Percentiles rank a stretch among this genome's conserved stretches.
phyloP scores from a whole-genome alignment of 2,329 filamentous ascomycete genomes.

The Hypoxylon sp. region DNA sequence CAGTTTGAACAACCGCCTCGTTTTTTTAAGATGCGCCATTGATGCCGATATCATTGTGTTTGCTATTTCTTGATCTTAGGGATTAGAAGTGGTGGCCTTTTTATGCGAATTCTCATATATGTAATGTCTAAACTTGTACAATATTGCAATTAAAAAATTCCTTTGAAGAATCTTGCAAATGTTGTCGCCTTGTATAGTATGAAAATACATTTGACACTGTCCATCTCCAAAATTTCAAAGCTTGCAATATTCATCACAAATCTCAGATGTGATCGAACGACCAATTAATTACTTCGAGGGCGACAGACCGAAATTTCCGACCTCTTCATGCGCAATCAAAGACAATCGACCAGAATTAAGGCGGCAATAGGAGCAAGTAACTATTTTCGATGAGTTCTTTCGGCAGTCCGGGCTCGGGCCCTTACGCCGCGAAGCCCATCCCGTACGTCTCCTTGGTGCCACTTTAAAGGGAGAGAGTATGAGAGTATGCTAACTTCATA shows the following conservation, averaged over 20 bases:
- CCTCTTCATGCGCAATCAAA: background rate
- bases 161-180: background rate
- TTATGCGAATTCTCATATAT: background rate
- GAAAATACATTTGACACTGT: conserved; percentile 13
- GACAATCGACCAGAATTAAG: conserved; percentile 1
- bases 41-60: background rate
- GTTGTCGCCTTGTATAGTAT: conserved; percentile 6
- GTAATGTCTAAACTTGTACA: background rate
- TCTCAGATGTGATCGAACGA: conserved; percentile 21
- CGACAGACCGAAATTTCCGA: conserved; percentile 10
- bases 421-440: conserved; percentile 51
- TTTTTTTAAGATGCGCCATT: background rate
- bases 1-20: conserved; percentile 1
- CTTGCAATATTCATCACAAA: conserved; percentile 1
- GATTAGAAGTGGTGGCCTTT: background rate
- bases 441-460: conserved; percentile 47
- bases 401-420: conserved; percentile 52
- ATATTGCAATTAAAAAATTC: background rate
- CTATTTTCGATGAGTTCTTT: conserved; percentile 51
- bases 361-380: background rate
- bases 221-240: conserved; percentile 24
- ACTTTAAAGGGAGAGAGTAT: conserved; percentile 21
- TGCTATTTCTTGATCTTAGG: background rate
- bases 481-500: conserved; percentile 9
- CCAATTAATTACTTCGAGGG: background rate